A percentile compares a stretch with the other conserved stretches of the same genome.
phyloP scores from a whole-genome alignment of 164 flowering plant species.

The Magnolia officinalis region DNA sequence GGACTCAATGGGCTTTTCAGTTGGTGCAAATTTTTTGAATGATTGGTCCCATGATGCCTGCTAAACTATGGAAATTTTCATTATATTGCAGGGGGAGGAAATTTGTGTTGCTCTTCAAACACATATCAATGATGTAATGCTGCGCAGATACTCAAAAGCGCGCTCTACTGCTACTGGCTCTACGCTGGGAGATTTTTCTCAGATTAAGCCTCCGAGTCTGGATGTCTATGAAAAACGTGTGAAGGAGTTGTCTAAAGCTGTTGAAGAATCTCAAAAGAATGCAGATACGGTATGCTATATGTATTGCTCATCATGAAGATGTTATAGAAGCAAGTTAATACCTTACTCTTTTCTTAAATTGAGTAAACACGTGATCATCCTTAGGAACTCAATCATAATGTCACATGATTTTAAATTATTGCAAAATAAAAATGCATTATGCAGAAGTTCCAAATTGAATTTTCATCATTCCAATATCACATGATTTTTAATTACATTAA shows the following conservation, averaged over 20 bases:
- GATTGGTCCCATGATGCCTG: background rate
- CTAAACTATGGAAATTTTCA: background rate
- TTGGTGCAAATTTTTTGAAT: background rate
- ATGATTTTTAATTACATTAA: no score
- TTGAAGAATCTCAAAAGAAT: slow-evolving; percentile 76
- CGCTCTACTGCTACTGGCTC: slow-evolving; percentile 60
- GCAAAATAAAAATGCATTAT: no score
- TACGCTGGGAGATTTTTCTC: slow-evolving; percentile 60
- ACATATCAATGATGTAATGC: slow-evolving; percentile 98
- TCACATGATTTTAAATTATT: no score
- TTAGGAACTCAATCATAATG: no score
- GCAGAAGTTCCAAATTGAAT: no score
- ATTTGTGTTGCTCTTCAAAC: slow-evolving; percentile 99
- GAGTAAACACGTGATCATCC: background rate
- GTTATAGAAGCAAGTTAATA: background rate
- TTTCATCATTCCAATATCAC: no score
- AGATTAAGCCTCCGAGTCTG: slow-evolving; percentile 41
- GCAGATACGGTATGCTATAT: slow-evolving; percentile 51
- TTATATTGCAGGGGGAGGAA: slow-evolving; percentile 83
- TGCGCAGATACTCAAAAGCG: slow-evolving; percentile 95
- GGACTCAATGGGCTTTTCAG: background rate
- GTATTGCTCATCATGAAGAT: no score
- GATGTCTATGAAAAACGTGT: slow-evolving; percentile 73
- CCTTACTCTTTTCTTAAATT: background rate
- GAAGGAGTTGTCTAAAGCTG: slow-evolving; percentile 66